These are phyloP conservation scores for Pleurotus tuoliensis DNA, from an alignment of 768 basidiomycete genomes.

Conservation along the genomic window DNA sequence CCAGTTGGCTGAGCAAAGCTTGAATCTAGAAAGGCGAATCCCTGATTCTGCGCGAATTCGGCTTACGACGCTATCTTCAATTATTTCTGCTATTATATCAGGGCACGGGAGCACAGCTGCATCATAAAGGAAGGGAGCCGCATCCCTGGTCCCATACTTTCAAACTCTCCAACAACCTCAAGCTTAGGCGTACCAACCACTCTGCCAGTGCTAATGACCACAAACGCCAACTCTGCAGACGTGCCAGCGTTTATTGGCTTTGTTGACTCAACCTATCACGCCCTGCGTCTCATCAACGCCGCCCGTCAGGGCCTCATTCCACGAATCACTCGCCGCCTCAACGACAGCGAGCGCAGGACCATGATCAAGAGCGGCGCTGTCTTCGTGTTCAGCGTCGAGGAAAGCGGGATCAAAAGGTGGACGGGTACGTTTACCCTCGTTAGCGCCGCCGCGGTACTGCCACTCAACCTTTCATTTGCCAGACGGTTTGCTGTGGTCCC, in stretches of 20 bases:
- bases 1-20: neutral
- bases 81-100: constrained; percentile 36
- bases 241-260: constrained; percentile 72
- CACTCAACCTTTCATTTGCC: constrained; percentile 13
- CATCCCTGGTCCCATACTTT: constrained; percentile 39
- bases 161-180: constrained; percentile 55
- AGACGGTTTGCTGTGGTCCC: constrained; percentile 75
- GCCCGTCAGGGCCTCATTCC: constrained; percentile 77
- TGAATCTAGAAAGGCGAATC: constrained; percentile 15
- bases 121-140: constrained; percentile 41
- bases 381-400: constrained; percentile 86
- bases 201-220: constrained; percentile 30
- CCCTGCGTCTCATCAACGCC: constrained; percentile 79
- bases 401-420: constrained; percentile 86
- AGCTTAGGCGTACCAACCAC: constrained; percentile 34
- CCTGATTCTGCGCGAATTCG: constrained; percentile 24
- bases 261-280: constrained; percentile 79
- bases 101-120: constrained; percentile 22
- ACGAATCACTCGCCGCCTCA: constrained; percentile 77
- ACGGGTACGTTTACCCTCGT: constrained; percentile 45
- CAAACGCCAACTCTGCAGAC: constrained; percentile 42
- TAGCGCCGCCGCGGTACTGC: constrained; percentile 11
- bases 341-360: constrained; percentile 69
- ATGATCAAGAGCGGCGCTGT: constrained; percentile 70
- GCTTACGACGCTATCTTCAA: constrained; percentile 32